phyloP scores from a whole-genome alignment of 345 rosid species.

The Gossypium arboreum region DNA sequence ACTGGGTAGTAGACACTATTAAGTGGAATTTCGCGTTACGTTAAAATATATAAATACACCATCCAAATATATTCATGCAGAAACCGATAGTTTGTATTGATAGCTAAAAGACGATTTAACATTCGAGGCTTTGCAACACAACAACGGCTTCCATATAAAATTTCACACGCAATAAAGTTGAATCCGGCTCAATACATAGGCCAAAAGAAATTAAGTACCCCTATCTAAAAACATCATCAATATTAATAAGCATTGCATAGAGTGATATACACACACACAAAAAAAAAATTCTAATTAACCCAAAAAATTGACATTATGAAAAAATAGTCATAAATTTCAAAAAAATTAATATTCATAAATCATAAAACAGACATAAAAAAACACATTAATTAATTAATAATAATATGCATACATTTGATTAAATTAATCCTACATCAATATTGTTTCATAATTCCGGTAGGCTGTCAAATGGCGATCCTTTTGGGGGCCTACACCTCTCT shows the following conservation, averaged over 20 bases:
- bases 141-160: slow-evolving; percentile 37
- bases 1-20: neutral
- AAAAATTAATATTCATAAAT: too few species aligned
- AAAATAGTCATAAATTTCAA: too few species aligned
- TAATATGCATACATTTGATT: neutral
- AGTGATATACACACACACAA: too few species aligned
- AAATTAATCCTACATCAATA: neutral
- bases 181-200: slow-evolving; percentile 23
- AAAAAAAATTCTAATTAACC: rapidly evolving
- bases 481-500: slow-evolving; percentile 8
- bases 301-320: too few species aligned
- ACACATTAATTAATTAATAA: too few species aligned
- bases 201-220: slow-evolving; percentile 12
- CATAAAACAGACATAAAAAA: too few species aligned
- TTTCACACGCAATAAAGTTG: slow-evolving; percentile 26
- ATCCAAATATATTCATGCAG: slow-evolving; percentile 24
- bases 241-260: too few species aligned
- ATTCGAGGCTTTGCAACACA: slow-evolving; percentile 31
- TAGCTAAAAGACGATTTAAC: slow-evolving; percentile 37
- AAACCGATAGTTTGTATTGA: slow-evolving; percentile 32
- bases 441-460: slow-evolving; percentile 9
- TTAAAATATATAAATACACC: slow-evolving; percentile 16
- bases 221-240: too few species aligned
- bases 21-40: slow-evolving; percentile 20
- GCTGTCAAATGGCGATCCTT: slow-evolving; percentile 16